A percentile compares a stretch with the other conserved stretches of the same genome.
These are phyloP conservation scores for Purpureocillium lavendulum DNA, from an alignment of 2,329 filamentous ascomycete species.

Conservation along the genomic window DNA sequence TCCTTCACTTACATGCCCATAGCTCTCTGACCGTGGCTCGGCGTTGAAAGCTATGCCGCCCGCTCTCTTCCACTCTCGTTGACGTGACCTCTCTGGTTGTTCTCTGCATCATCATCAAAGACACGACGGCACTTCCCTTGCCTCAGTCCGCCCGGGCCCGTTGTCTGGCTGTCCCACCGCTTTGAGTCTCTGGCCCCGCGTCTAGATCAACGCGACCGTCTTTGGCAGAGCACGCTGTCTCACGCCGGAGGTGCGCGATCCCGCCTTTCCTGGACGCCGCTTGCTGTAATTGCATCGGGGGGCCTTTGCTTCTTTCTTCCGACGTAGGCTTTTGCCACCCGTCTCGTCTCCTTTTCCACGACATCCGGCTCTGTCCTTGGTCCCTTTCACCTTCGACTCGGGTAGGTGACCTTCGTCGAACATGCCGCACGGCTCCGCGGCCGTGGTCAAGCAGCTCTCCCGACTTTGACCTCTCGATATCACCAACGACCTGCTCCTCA, in stretches of 20 bases:
- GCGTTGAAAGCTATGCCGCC: too few relatives aligned
- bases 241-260: neutral
- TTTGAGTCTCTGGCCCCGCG: too few relatives aligned
- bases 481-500: conserved; percentile 3
- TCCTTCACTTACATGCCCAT: too few relatives aligned
- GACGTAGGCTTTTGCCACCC: neutral
- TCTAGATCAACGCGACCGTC: neutral
- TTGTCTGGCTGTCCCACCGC: too few relatives aligned
- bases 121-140: too few relatives aligned
- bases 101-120: too few relatives aligned
- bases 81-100: too few relatives aligned
- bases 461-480: conserved; percentile 7
- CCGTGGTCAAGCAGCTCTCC: conserved; percentile 10
- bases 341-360: neutral
- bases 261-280: neutral
- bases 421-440: conserved; percentile 10
- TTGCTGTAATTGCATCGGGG: conserved; percentile 1
- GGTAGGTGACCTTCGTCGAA: conserved; percentile 1
- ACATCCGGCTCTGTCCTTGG: neutral
- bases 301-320: neutral
- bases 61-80: too few relatives aligned
- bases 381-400: neutral
- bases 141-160: too few relatives aligned
- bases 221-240: conserved; percentile 1
- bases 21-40: too few relatives aligned